These are phyloP conservation scores for Saccharomyces pastorianus DNA, from an alignment of 1,139 yeast species.

Conservation along the genomic window DNA sequence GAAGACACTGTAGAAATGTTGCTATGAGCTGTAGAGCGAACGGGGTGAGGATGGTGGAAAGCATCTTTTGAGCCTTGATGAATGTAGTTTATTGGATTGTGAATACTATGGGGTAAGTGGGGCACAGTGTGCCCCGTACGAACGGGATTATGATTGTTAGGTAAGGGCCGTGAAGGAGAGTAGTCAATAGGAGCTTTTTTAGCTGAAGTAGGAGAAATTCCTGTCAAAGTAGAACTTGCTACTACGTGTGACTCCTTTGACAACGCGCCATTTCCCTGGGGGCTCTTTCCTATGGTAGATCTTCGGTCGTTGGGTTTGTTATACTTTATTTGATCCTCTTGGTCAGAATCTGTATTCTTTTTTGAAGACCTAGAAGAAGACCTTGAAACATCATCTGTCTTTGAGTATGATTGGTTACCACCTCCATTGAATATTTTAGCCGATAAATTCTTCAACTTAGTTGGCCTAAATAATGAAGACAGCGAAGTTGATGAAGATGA, in stretches of 20 bases:
- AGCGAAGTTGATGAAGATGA: not conserved
- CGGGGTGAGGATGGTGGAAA: conserved; percentile 1
- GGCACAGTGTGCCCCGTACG: conserved; percentile 1
- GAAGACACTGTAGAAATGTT: not conserved
- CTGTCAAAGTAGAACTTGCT: not conserved
- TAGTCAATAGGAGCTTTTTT: not conserved
- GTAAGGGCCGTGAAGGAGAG: not conserved
- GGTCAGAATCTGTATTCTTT: not conserved
- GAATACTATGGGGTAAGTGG: conserved; percentile 12
- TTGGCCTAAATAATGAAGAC: not conserved
- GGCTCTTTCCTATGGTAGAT: not conserved
- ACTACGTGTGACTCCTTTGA: not conserved
- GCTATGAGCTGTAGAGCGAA: conserved; percentile 1
- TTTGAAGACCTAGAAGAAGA: not conserved
- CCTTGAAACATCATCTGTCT: not conserved
- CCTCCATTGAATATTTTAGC: not conserved
- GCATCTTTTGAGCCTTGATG: not conserved
- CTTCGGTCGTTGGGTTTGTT: not conserved
- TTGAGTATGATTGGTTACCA: not conserved
- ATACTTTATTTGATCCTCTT: not conserved
- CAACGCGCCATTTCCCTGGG: not conserved
- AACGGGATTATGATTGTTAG: not conserved
- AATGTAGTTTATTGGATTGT: conserved; percentile 17
- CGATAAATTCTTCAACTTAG: not conserved
- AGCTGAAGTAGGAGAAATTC: not conserved